phyloP scores from a whole-genome alignment of 1,284 basidiomycete genomes.

The Laetiporus sulphureus region DNA sequence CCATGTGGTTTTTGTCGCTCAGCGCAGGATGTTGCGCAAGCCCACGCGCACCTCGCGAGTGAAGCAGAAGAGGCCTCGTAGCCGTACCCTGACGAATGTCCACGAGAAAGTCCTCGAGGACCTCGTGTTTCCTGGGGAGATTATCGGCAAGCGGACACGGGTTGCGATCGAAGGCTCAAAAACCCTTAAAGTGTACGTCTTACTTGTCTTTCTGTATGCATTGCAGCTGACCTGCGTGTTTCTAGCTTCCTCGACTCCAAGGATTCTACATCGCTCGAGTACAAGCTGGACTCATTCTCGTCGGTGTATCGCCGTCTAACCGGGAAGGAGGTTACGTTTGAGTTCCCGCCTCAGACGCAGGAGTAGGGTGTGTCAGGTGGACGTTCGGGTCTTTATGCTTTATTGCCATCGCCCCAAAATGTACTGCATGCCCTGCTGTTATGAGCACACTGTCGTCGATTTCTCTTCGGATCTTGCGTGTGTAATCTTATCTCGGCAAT shows the following conservation, averaged over 20 bases:
- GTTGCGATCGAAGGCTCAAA: conserved; percentile 88
- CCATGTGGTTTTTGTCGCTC: conserved; percentile 97
- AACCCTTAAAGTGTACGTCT: conserved; percentile 90
- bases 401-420: conserved; percentile 26
- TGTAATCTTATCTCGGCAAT: conserved; percentile 7
- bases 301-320: conserved; percentile 92
- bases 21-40: conserved; percentile 98
- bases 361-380: conserved; percentile 37
- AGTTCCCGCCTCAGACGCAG: conserved; percentile 72
- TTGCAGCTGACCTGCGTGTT: too few species aligned
- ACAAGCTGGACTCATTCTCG: conserved; percentile 98
- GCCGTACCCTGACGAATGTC: conserved; percentile 94
- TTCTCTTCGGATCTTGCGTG: not conserved
- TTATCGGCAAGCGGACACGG: conserved; percentile 96
- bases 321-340: conserved; percentile 90
- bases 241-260: conserved; percentile 94
- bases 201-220: too few species aligned
- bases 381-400: conserved; percentile 25
- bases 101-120: conserved; percentile 99
- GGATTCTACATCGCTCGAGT: conserved; percentile 97
- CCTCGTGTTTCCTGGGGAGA: conserved; percentile 98
- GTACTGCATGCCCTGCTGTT: conserved; percentile 23
- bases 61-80: conserved; percentile 95
- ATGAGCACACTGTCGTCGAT: conserved; percentile 4
- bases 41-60: conserved; percentile 90